These are phyloP conservation scores for Trichoderma sp. DNA, from an alignment of 2,329 filamentous ascomycete genomes.

Conservation along the genomic window DNA sequence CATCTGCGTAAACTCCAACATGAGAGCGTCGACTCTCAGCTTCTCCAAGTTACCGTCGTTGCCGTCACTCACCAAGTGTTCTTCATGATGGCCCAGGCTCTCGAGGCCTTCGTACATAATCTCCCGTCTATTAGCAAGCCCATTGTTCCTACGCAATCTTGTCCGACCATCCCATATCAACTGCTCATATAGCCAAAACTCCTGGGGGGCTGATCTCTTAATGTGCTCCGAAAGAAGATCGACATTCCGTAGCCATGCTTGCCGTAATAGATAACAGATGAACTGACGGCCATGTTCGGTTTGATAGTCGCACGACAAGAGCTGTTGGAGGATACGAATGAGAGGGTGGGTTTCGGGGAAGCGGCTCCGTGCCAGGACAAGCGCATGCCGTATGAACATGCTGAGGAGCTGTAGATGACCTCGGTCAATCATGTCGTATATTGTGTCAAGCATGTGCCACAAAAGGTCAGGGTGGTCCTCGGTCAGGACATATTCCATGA, in stretches of 20 bases:
- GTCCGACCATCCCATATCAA: conserved; percentile 43
- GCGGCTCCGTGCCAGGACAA: conserved; percentile 31
- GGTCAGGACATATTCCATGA: conserved; percentile 40
- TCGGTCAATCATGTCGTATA: conserved; percentile 41
- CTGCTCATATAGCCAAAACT: conserved; percentile 43
- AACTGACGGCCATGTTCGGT: conserved; percentile 35
- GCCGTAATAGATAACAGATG: conserved; percentile 37
- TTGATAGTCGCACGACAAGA: conserved; percentile 35
- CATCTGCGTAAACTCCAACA: conserved; percentile 43
- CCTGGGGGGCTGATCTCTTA: conserved; percentile 32
- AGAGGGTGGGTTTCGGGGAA: conserved; percentile 38
- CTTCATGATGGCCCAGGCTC: conserved; percentile 27
- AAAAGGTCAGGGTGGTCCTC: conserved; percentile 42
- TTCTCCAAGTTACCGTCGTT: conserved; percentile 29
- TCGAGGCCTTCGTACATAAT: conserved; percentile 37
- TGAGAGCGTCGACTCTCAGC: conserved; percentile 37
- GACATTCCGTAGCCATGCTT: conserved; percentile 42
- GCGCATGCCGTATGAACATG: conserved; percentile 39
- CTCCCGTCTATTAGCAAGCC: conserved; percentile 31
- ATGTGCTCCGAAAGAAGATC: conserved; percentile 37
- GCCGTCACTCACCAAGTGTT: conserved; percentile 16
- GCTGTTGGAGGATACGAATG: conserved; percentile 36
- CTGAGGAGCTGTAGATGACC: conserved; percentile 38
- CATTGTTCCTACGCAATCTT: conserved; percentile 36
- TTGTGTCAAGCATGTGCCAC: conserved; percentile 42